phyloP scores from a whole-genome alignment of 805 yeast genomes.

The Wickerhamiella dianesei region DNA sequence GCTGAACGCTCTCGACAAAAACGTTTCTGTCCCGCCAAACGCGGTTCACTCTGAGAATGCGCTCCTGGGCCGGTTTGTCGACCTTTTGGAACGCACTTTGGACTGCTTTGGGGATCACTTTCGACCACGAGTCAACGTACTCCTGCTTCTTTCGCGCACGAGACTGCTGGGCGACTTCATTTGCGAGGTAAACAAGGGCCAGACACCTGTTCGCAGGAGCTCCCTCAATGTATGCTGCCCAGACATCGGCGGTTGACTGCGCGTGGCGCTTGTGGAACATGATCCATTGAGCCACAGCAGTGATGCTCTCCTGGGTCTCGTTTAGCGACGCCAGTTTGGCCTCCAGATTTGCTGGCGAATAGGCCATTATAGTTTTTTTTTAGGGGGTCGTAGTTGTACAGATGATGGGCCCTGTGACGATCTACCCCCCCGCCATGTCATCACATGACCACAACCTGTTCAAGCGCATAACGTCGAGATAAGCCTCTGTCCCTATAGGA shows the following conservation, averaged over 20 bases:
- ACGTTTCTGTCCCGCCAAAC: slow-evolving; percentile 58
- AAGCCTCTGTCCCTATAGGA: no score
- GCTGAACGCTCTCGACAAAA: slow-evolving; percentile 28
- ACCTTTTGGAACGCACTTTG: slow-evolving; percentile 28
- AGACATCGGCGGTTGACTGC: slow-evolving; percentile 36
- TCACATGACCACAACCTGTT: no score
- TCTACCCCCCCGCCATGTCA: no score
- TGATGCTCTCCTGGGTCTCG: slow-evolving; percentile 61
- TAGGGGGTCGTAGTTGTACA: no score
- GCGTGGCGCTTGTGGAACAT: slow-evolving; percentile 53
- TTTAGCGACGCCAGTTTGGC: slow-evolving; percentile 28
- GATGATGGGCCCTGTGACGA: no score
- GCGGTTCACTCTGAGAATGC: slow-evolving; percentile 42
- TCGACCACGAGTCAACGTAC: slow-evolving; percentile 44
- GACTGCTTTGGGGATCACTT: slow-evolving; percentile 29
- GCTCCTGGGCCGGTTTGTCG: slow-evolving; percentile 34
- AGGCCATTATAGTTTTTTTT: not conserved
- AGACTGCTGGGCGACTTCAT: slow-evolving; percentile 73
- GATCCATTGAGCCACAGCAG: slow-evolving; percentile 58
- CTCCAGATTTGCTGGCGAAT: slow-evolving; percentile 5
- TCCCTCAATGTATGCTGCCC: slow-evolving; percentile 31
- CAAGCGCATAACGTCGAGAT: no score
- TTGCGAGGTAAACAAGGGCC: slow-evolving; percentile 54
- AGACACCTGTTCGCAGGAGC: slow-evolving; percentile 34
- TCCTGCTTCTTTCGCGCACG: slow-evolving; percentile 46